Percentiles rank a stretch among this genome's conserved stretches.
Conservation (phyloP, 2,329 filamentous ascomycete genomes). For the Stagonosporopsis rhizophila region DNA sequence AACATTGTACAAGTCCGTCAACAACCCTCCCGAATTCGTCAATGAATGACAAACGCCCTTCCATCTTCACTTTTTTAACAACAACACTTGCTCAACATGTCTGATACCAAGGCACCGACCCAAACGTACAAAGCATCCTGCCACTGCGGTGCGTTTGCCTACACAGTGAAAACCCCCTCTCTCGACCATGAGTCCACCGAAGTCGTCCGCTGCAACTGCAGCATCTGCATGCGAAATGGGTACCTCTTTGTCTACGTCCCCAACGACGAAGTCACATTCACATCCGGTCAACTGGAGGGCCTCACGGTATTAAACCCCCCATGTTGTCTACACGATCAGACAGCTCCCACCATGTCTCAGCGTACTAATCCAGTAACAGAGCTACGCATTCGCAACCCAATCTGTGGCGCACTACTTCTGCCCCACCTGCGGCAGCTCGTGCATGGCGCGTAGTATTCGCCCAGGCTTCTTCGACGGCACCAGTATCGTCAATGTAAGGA, state of each 20-base stretch:
- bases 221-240: constrained; percentile 60
- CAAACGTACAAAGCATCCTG: constrained; percentile 59
- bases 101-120: constrained; percentile 52
- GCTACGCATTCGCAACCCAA: constrained; percentile 36
- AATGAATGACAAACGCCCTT: background rate
- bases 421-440: constrained; percentile 38
- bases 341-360: background rate
- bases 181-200: constrained; percentile 53
- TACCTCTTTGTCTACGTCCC: constrained; percentile 56
- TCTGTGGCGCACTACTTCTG: constrained; percentile 38
- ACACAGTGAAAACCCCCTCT: constrained; percentile 58
- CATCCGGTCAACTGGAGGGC: constrained; percentile 27
- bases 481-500: constrained; percentile 40
- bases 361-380: background rate
- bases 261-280: constrained; percentile 26
- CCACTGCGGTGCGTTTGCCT: constrained; percentile 61
- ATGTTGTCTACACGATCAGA: background rate
- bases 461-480: constrained; percentile 25
- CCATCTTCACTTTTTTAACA: background rate
- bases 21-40: background rate
- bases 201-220: constrained; percentile 61
- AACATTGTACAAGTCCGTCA: background rate
- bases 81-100: background rate
- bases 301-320: constrained; percentile 24
- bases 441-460: constrained; percentile 28